These are phyloP conservation scores for Pistacia atlantica DNA, from an alignment of 345 rosid species.

Conservation along the genomic window DNA sequence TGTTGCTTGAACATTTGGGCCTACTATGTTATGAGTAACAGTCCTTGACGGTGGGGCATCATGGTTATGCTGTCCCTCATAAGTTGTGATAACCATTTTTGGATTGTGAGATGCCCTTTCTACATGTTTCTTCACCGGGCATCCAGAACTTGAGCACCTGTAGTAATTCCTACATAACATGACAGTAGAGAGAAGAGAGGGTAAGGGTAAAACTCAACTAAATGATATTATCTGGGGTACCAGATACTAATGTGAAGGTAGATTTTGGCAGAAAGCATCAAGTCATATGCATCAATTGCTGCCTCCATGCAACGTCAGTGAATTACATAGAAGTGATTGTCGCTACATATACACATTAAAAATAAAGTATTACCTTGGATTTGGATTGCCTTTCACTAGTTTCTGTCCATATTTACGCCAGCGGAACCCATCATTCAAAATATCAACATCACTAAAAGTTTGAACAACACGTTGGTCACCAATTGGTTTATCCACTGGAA, in stretches of 20 bases:
- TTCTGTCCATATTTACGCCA: conserved; percentile 99
- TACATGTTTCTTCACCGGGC: conserved; percentile 88
- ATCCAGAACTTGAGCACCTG: conserved; percentile 90
- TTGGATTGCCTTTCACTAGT: conserved; percentile 89
- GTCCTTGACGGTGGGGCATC: conserved; percentile 78
- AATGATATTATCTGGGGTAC: neutral
- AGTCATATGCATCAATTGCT: neutral
- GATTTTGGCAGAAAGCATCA: conserved; percentile 1
- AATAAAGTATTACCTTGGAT: conserved; percentile 67
- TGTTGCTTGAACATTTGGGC: conserved; percentile 24
- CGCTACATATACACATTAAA: conserved; percentile 3
- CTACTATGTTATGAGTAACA: conserved; percentile 51
- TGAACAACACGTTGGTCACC: conserved; percentile 61
- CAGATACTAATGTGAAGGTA: neutral
- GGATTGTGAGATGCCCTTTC: conserved; percentile 79
- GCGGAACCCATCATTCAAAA: conserved; percentile 91
- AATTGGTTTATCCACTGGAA: conserved; percentile 46
- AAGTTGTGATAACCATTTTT: conserved; percentile 72
- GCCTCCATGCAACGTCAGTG: neutral
- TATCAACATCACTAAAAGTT: conserved; percentile 58
- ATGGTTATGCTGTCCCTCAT: conserved; percentile 90
- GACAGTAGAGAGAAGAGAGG: conserved; percentile 3
- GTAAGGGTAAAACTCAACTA: conserved; percentile 8
- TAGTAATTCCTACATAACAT: conserved; percentile 82
- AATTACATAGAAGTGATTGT: neutral